A percentile compares a stretch with the other conserved stretches of the same genome.
Conservation (phyloP, 1,284 basidiomycete species). For the Chalciporus piperatoides region DNA sequence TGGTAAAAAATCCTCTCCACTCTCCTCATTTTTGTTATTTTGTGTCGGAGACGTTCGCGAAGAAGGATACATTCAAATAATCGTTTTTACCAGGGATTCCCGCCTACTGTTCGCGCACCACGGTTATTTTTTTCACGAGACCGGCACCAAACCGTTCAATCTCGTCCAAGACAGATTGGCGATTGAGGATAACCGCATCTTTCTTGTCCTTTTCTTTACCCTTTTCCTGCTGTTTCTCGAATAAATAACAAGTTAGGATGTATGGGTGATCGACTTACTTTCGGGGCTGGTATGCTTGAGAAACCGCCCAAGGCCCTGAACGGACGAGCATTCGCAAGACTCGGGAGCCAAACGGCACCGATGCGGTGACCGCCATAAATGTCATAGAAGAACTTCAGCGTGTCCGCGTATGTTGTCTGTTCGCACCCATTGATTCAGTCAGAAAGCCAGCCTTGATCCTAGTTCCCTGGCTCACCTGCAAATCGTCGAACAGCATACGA, state of each 20-base stretch:
- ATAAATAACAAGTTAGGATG: constrained; percentile 9
- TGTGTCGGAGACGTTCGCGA: neutral
- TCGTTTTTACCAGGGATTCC: neutral
- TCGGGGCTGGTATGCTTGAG: constrained; percentile 54
- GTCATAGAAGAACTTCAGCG: constrained; percentile 85
- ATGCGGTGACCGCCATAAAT: constrained; percentile 75
- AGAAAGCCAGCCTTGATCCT: neutral
- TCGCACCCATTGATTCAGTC: constrained; percentile 6
- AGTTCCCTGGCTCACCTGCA: constrained; percentile 51
- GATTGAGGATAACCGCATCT: constrained; percentile 70
- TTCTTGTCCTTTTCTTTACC: constrained; percentile 56
- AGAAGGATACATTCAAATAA: neutral
- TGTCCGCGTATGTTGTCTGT: constrained; percentile 74
- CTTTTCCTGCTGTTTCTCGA: constrained; percentile 32
- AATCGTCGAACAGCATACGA: constrained; percentile 61
- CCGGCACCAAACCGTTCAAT: constrained; percentile 77
- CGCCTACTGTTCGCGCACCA: constrained; percentile 29
- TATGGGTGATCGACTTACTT: constrained; percentile 27
- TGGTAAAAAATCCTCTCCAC: constrained; percentile 2
- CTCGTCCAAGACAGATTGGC: constrained; percentile 67
- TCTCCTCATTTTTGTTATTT: neutral
- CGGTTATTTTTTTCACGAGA: constrained; percentile 52
- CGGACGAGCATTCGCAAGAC: constrained; percentile 48
- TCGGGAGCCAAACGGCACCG: constrained; percentile 87
- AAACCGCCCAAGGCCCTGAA: constrained; percentile 87